Base-by-base conservation (phyloP, 371 early-diverging fungal genomes). In the Mucor indicus region DNA sequence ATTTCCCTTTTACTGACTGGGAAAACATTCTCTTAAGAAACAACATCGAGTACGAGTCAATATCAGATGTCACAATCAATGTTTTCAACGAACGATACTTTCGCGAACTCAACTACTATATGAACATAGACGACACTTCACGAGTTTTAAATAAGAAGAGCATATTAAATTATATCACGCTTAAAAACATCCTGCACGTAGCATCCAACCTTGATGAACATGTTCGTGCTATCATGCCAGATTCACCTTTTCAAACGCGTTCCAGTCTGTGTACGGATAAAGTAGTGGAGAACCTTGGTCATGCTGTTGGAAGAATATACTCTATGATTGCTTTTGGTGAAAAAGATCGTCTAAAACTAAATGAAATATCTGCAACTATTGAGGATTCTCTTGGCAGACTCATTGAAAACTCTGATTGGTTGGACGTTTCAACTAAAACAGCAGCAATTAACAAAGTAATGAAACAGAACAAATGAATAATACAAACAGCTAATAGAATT, bases 401-500 rank as follows among this genome's bases (percentile, higher is more conserved):
- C 12, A 72, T 83, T 21, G 32, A 64, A 19, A 50, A 64, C 3
- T 47, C 72, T 2, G 61, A 67, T 36, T 86, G 83, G 83, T 53
- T 86, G 6, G 84, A 86, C 58, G 33, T 58, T 3, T 33, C 57
- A 13, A 84, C 84, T 0, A 53, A 69, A 15, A 42, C 47, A 12
- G 55, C 58, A 7, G 86, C 84, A 1, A 54, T 69, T 13, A 60
- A 69, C 24, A 84, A 86, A 58, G 74, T 75, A 69, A n/a, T n/a
- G n/a, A n/a, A n/a, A n/a, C n/a, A n/a, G n/a, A n/a, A n/a, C n/a
- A n/a, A n/a, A n/a, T n/a, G n/a, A n/a, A n/a, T n/a, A n/a, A 42
- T 24, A 48, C 50, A 15, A 43, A 66, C 20, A 47, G 51, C n/a
- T n/a, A 12, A 3, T 17, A 38, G 22, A n/a, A 10, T 41, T 13